Evolutionary conservation across 176 grass and related monocot species (phyloP).

Genomic region (Musa schizocarpa): DNA sequence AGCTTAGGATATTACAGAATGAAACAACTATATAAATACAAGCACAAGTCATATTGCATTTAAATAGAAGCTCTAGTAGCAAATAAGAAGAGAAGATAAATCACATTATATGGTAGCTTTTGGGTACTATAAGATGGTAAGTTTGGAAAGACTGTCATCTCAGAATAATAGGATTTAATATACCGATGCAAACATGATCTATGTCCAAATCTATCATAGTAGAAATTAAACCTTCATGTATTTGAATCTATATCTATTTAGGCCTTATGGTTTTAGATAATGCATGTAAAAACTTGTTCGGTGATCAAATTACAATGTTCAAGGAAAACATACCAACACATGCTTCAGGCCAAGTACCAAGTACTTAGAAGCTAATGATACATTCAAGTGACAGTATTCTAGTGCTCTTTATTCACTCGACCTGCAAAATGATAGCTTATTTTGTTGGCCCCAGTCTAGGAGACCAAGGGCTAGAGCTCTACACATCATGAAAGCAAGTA

Average conservation of each 20-base stretch:
- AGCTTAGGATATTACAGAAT: slow-evolving; percentile 3
- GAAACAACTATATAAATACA: neutral
- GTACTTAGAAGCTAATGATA: neutral
- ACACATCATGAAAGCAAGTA: too few species aligned
- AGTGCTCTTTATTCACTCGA: neutral
- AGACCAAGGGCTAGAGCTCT: too few species aligned
- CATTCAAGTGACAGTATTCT: neutral
- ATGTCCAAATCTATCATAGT: neutral
- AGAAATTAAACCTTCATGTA: too few species aligned
- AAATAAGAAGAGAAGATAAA: neutral
- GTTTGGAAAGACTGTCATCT: neutral
- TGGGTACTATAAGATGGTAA: neutral
- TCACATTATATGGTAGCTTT: neutral
- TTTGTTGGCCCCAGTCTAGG: neutral
- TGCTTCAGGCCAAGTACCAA: neutral
- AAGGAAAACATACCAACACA: too few species aligned
- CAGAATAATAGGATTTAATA: neutral
- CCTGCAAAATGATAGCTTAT: neutral
- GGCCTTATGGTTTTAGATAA: too few species aligned
- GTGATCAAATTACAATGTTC: too few species aligned
- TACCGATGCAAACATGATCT: neutral
- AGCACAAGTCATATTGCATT: slow-evolving; percentile 6
- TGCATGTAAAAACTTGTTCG: too few species aligned
- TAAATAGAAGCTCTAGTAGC: neutral
- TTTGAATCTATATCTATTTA: too few species aligned